Conservation (phyloP, 495 filamentous ascomycete species). For the Bacidia rubella region DNA sequence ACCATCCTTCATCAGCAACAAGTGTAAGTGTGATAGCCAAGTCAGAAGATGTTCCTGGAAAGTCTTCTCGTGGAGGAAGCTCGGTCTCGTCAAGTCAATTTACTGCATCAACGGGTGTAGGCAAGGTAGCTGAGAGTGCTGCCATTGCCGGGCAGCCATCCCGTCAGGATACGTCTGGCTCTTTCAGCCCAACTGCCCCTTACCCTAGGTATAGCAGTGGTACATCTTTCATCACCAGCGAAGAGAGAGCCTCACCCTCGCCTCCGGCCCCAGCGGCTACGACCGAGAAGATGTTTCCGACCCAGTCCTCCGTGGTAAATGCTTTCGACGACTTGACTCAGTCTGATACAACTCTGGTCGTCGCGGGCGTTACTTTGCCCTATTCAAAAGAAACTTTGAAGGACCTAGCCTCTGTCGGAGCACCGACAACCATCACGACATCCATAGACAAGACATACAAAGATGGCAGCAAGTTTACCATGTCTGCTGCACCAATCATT, state of each 20-base stretch:
- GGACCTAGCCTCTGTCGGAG: conserved; percentile 2
- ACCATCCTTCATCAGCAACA: too few species aligned
- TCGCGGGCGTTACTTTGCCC: not conserved
- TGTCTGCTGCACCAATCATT: conserved; percentile 1
- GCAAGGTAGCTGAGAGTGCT: too few species aligned
- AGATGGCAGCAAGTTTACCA: conserved; percentile 5
- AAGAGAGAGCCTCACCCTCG: not conserved
- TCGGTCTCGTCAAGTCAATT: too few species aligned
- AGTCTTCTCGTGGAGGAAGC: too few species aligned
- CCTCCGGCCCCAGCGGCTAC: not conserved
- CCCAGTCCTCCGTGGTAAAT: not conserved
- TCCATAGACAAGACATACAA: conserved; percentile 2
- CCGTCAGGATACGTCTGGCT: not conserved
- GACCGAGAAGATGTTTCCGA: not conserved
- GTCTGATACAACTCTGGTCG: not conserved
- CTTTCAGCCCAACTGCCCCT: not conserved
- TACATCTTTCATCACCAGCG: not conserved
- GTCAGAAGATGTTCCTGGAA: too few species aligned
- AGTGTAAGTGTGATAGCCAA: too few species aligned
- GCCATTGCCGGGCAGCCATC: too few species aligned
- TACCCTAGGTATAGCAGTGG: not conserved
- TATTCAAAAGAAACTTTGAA: conserved; percentile 7
- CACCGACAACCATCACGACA: conserved; percentile 8
- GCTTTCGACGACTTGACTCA: conserved; percentile 1
- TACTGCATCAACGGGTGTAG: too few species aligned